A percentile compares a stretch with the other conserved stretches of the same genome.
Evolutionary conservation across 176 grass and related monocot species (phyloP).

Genomic region (Leersia perrieri): DNA sequence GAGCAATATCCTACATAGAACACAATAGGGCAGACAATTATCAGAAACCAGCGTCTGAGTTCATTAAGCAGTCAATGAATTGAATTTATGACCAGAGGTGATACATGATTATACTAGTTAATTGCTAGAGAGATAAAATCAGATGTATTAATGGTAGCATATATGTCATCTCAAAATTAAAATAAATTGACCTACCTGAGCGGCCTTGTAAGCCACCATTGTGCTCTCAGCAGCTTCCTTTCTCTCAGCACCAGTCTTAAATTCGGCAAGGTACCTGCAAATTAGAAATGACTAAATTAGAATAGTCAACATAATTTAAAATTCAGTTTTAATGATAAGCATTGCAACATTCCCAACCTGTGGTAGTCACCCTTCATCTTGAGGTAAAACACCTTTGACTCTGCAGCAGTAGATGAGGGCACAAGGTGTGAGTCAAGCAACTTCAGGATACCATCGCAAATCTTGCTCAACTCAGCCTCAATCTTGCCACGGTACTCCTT

Average conservation of each 20-base stretch:
- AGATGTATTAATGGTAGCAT: not conserved
- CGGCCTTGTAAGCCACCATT: slow-evolving; percentile 72
- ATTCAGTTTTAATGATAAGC: not conserved
- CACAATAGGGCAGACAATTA: not conserved
- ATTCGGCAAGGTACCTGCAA: slow-evolving; percentile 84
- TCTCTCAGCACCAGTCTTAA: slow-evolving; percentile 64
- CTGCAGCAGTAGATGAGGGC: slow-evolving; percentile 61
- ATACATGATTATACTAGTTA: not conserved
- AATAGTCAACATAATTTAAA: not conserved
- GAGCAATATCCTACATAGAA: slow-evolving; percentile 68
- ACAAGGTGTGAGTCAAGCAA: slow-evolving; percentile 81
- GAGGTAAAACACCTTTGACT: slow-evolving; percentile 90
- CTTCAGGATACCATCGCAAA: slow-evolving; percentile 78
- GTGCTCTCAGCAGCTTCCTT: slow-evolving; percentile 81
- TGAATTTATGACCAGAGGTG: not conserved
- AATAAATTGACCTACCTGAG: slow-evolving; percentile 56
- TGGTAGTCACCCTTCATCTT: slow-evolving; percentile 98
- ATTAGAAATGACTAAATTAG: slow-evolving; percentile 1
- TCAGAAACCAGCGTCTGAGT: not conserved
- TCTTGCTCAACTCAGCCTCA: slow-evolving; percentile 77
- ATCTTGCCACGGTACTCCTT: slow-evolving; percentile 89
- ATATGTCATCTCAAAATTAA: not conserved
- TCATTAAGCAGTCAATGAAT: not conserved
- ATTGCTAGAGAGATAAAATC: not conserved
- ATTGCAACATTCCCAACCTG: slow-evolving; percentile 46